Base-by-base conservation (phyloP, 495 filamentous ascomycete species). In the Penicillium taxi region DNA sequence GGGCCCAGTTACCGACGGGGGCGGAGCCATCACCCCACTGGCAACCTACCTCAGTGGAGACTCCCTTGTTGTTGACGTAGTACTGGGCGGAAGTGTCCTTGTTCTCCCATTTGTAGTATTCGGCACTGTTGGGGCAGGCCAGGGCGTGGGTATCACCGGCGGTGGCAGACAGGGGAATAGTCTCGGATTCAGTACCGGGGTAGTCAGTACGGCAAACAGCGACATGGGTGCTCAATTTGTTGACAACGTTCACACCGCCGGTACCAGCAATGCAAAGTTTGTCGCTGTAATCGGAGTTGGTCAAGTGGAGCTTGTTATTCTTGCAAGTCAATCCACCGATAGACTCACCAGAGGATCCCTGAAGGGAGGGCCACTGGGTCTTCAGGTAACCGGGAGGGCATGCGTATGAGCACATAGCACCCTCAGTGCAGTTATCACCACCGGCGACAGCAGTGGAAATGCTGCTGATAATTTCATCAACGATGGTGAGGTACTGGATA, bases 141-240 rank as follows among this genome's bases (percentile, higher is more conserved):
- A 98, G 59, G 20, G 70, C 58, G 41, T 71, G 69, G 7, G 57
- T 67, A 8, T 55, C 48, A 26, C 82, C 83, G 35, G 80, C 54
- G 12, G 49, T 44, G 20, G 77, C 69, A 45, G 75, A 61, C 16
- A 88, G 55, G 32, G 90, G 88, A 38, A 96, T 72, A 22, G 81
- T 82, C 75, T 94, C 87, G 42, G 67, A 63, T 66, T 98, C 91
- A 39, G 76, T 77, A 45, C 82, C 91, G 38, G 91, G 91, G 61
- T 98, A 98, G 55, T 96, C 88, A 32, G 91, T 96, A 56, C 88
- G 86, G 75, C 91, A 98, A 42, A 95, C 69, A 27, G 86, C 74
- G 26, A 84, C 80, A 22, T 71, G 62, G 9, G 70, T 41, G 24
- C 52, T 50, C 21, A 96, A 59, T 32, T 77, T 72, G 69, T 95